These are phyloP conservation scores for Solanum piurae DNA, from an alignment of 257 asterid species.

Conservation along the genomic window DNA sequence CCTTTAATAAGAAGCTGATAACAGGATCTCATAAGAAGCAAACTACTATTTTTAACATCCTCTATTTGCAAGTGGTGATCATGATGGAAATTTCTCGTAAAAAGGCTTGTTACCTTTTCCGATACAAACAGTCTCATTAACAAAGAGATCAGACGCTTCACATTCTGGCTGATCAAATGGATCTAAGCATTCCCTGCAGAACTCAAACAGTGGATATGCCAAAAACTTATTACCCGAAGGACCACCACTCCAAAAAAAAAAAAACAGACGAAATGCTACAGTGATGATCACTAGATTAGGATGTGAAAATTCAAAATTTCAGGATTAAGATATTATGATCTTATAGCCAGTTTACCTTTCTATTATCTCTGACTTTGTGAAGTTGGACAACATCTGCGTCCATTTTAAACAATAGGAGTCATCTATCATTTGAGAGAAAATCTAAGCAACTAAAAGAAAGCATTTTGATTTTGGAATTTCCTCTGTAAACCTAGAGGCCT, in stretches of 20 bases:
- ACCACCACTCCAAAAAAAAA: not conserved
- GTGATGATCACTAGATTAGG: not conserved
- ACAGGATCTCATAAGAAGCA: not conserved
- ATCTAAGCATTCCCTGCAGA: constrained; percentile 72
- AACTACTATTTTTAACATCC: not conserved
- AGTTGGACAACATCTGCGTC: constrained; percentile 57
- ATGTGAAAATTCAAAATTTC: not conserved
- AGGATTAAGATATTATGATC: not conserved
- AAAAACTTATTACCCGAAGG: not conserved
- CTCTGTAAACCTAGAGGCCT: not conserved
- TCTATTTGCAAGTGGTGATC: not conserved
- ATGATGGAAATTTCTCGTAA: not conserved
- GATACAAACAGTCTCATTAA: constrained; percentile 63
- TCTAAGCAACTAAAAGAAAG: not conserved
- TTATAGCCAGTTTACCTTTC: constrained; percentile 43
- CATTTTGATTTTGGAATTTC: not conserved
- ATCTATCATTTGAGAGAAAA: constrained; percentile 4
- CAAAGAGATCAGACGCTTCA: constrained; percentile 79
- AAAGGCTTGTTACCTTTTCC: constrained; percentile 52
- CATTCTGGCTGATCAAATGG: constrained; percentile 92
- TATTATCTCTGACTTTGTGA: constrained; percentile 62
- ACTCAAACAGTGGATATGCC: not conserved
- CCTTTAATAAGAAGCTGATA: not conserved
- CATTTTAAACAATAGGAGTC: constrained; percentile 9
- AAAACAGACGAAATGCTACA: not conserved